Evolutionary conservation across 225 moss, liverwort and hornwort genomes (phyloP).

Genomic region (Takakia lepidozioides): DNA sequence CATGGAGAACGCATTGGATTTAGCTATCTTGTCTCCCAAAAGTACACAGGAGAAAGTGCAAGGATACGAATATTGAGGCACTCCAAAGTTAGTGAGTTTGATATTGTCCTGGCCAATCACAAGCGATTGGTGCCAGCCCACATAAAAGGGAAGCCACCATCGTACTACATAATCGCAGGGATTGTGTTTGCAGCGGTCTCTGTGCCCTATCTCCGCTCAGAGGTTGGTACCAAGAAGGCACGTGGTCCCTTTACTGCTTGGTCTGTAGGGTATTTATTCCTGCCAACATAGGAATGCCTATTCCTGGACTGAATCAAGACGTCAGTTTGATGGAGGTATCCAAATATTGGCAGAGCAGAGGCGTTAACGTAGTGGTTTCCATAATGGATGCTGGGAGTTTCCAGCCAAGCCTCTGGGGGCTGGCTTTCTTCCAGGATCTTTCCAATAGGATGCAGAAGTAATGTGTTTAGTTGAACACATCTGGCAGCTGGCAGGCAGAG

Average conservation of each 20-base stretch:
- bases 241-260: neutral
- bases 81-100: constrained; percentile 79
- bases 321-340: too few relatives aligned
- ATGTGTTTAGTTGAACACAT: too few relatives aligned
- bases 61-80: constrained; percentile 80
- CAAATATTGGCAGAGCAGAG: too few relatives aligned
- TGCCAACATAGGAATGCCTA: too few relatives aligned
- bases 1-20: constrained; percentile 99
- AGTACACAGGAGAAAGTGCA: constrained; percentile 97
- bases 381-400: too few relatives aligned
- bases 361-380: too few relatives aligned
- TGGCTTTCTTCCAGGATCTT: too few relatives aligned
- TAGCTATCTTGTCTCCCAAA: constrained; percentile 98
- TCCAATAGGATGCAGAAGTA: too few relatives aligned
- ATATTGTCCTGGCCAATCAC: constrained; percentile 89
- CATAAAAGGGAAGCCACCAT: constrained; percentile 94
- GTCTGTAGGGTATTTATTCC: too few relatives aligned
- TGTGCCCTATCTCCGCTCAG: constrained; percentile 96
- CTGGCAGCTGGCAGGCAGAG: too few relatives aligned
- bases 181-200: constrained; percentile 98
- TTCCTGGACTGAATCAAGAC: too few relatives aligned
- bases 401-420: too few relatives aligned
- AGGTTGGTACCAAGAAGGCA: constrained; percentile 41
- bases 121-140: constrained; percentile 95
- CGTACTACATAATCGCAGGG: constrained; percentile 93